Evolutionary conservation across 495 filamentous ascomycete genomes (phyloP).

Genomic region (Annulohypoxylon stygium): DNA sequence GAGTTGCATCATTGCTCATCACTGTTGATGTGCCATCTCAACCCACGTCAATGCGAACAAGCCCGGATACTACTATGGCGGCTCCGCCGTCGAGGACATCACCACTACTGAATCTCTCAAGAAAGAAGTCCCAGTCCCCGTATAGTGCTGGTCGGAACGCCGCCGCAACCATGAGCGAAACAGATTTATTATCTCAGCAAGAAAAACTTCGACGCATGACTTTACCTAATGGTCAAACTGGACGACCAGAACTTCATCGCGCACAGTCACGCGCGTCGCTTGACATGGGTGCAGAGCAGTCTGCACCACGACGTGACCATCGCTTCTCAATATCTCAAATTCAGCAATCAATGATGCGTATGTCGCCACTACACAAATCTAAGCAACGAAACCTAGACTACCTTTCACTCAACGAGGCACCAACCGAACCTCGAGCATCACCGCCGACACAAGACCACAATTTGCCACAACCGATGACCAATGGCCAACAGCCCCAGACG

Average conservation of each 20-base stretch:
- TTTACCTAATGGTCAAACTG: slow-evolving; percentile 50
- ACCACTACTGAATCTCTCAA: slow-evolving; percentile 51
- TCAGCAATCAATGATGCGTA: slow-evolving; percentile 57
- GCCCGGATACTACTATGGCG: slow-evolving; percentile 58
- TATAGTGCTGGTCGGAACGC: slow-evolving; percentile 53
- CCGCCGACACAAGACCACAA: slow-evolving; percentile 55
- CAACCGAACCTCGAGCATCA: slow-evolving; percentile 51
- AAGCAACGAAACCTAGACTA: slow-evolving; percentile 59
- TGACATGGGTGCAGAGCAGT: slow-evolving; percentile 52
- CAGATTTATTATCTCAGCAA: slow-evolving; percentile 64
- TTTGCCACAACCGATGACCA: slow-evolving; percentile 44
- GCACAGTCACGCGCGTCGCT: slow-evolving; percentile 57
- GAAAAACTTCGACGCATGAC: slow-evolving; percentile 66
- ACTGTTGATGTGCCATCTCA: slow-evolving; percentile 59
- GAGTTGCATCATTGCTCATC: slow-evolving; percentile 68
- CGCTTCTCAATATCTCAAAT: slow-evolving; percentile 58
- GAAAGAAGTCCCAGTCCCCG: slow-evolving; percentile 47
- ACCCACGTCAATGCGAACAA: slow-evolving; percentile 52
- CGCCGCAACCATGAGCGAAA: slow-evolving; percentile 65
- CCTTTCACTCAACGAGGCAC: slow-evolving; percentile 52
- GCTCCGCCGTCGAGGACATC: slow-evolving; percentile 60
- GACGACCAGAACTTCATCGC: slow-evolving; percentile 50
- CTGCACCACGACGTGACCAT: slow-evolving; percentile 56
- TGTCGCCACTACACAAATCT: slow-evolving; percentile 50
- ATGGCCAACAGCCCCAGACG: slow-evolving; percentile 43